Base-by-base conservation (phyloP, 2,329 filamentous ascomycete genomes). In the Penicillium corylophilum region DNA sequence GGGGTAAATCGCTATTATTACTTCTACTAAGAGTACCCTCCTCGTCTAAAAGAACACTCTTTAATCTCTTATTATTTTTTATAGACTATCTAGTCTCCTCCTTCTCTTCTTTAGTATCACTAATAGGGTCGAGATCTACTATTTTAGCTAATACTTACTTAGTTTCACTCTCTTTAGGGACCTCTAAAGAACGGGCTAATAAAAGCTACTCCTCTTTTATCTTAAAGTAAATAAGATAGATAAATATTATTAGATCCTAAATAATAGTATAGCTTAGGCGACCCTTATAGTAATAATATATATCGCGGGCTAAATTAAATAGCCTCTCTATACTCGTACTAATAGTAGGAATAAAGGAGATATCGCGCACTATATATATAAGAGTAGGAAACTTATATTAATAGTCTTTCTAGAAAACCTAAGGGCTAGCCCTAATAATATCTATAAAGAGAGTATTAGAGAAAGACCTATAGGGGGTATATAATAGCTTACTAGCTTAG, bases 251-350 rank as follows among this genome's bases (percentile, higher is more conserved):
- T n/a, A 46, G 24, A 7, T 46, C 33, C 24, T 46, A 24, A 5
- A 45, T 45, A 5, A 18, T 46, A 28, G n/a, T 39, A 20, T 10
- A 29, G 20, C 20, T 26, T 38, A 46, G 29, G 9, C 8, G 7
- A 29, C 24, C 38, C 20, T 18, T 9, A 23, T 22, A n/a, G 41
- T 53, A 53, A 36, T 48, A 20, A 28, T 43, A 53, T 26, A 53
- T 42, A 42, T 53, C 46, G 15, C 26, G 18, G 22, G 46, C 36
- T 35, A 18, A 35, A 29, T 50, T 54, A 39, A 54, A 54, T 28
- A 54, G 47, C 22, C 20, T 15, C 39, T 54, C 31, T 23, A 54
- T 35, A 12, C 44, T 36, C 31, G 36, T 31, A 41, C 44, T 42
- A n/a, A 22, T 50, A 28, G 22, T 22, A 18, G 31, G 47, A 20